A percentile compares a stretch with the other conserved stretches of the same genome.
phyloP scores from a whole-genome alignment of 1,284 basidiomycete genomes.

The Malassezia arunalokei region DNA sequence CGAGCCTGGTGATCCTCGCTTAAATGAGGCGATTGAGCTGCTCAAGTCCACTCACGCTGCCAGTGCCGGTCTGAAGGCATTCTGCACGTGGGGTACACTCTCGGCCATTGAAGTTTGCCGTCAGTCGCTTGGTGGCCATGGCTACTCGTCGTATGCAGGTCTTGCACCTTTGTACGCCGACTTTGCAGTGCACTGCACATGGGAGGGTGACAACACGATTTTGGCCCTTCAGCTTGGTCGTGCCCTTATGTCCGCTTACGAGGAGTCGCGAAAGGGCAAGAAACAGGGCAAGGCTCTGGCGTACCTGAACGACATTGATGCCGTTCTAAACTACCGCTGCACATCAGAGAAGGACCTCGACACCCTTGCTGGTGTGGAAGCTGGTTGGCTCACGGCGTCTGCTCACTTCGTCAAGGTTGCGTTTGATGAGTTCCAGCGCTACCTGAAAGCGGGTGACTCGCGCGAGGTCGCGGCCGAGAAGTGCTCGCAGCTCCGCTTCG shows the following conservation, averaged over 20 bases:
- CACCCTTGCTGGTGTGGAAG: slow-evolving; percentile 50
- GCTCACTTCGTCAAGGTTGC: slow-evolving; percentile 53
- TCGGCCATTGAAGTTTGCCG: slow-evolving; percentile 54
- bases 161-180: slow-evolving; percentile 51
- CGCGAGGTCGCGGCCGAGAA: slow-evolving; percentile 52
- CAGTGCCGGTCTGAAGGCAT: slow-evolving; percentile 54
- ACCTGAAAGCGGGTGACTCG: slow-evolving; percentile 48
- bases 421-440: slow-evolving; percentile 48
- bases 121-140: slow-evolving; percentile 53
- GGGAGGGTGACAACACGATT: slow-evolving; percentile 54
- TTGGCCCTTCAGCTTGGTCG: slow-evolving; percentile 52
- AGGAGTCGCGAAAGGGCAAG: slow-evolving; percentile 50
- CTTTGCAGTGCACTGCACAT: slow-evolving; percentile 50
- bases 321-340: slow-evolving; percentile 48
- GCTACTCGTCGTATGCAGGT: slow-evolving; percentile 53
- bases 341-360: slow-evolving; percentile 45
- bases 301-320: slow-evolving; percentile 49
- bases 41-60: slow-evolving; percentile 55
- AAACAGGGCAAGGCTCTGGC: slow-evolving; percentile 47
- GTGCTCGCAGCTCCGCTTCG: slow-evolving; percentile 52
- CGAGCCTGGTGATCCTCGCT: slow-evolving; percentile 48
- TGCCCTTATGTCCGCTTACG: slow-evolving; percentile 50
- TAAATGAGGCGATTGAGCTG: slow-evolving; percentile 47
- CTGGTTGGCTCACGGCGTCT: slow-evolving; percentile 51
- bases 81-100: slow-evolving; percentile 54